Conservation (phyloP, 192 early-diverging fungal genomes). For the Coemansia sp. region DNA sequence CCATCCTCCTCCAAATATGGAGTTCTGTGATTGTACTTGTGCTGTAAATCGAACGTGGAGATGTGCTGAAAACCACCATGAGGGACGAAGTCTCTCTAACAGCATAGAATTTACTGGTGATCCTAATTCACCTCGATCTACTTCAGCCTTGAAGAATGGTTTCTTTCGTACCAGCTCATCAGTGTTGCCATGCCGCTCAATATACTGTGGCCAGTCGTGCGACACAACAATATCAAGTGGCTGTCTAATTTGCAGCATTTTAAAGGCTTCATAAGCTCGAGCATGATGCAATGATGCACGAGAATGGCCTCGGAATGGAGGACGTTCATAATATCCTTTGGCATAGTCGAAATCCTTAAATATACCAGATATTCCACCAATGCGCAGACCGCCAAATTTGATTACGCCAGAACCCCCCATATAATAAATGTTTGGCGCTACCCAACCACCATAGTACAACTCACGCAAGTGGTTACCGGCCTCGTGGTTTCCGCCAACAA, state of each 20-base stretch:
- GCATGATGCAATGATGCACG: conserved; percentile 83
- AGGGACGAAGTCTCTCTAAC: conserved; percentile 72
- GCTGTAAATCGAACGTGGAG: conserved; percentile 91
- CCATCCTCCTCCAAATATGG: conserved; percentile 28
- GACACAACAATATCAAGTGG: conserved; percentile 89
- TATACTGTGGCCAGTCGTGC: conserved; percentile 94
- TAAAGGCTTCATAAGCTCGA: conserved; percentile 77
- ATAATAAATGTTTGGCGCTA: conserved; percentile 89
- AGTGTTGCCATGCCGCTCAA: conserved; percentile 76
- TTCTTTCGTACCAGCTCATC: conserved; percentile 63
- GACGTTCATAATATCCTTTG: conserved; percentile 68
- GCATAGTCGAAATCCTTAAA: conserved; percentile 66
- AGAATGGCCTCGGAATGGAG: conserved; percentile 70
- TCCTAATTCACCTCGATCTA: conserved; percentile 62
- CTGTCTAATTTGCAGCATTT: conserved; percentile 66
- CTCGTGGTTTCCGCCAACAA: conserved; percentile 99
- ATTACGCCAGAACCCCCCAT: conserved; percentile 85
- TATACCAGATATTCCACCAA: conserved; percentile 93
- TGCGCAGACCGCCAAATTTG: conserved; percentile 84
- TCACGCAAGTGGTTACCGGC: conserved; percentile 93
- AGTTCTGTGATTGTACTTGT: conserved; percentile 53
- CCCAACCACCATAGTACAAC: conserved; percentile 97
- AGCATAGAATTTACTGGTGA: conserved; percentile 70
- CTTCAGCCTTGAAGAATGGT: conserved; percentile 73
- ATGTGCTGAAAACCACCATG: conserved; percentile 95